These are phyloP conservation scores for Saccharomyces kudriavzevii DNA, from an alignment of 805 yeast species.

Conservation along the genomic window DNA sequence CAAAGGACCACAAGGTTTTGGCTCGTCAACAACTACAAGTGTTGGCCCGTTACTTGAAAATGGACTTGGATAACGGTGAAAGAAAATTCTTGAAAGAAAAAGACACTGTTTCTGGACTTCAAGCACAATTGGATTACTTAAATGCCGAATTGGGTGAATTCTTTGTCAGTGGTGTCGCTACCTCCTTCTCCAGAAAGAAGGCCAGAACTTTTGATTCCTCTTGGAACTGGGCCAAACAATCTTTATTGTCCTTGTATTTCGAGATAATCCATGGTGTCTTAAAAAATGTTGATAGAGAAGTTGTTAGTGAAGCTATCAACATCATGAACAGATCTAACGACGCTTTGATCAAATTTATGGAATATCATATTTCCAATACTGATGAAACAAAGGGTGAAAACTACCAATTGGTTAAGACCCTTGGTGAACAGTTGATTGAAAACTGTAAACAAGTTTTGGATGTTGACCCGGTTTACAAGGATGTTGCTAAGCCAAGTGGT, in stretches of 20 bases:
- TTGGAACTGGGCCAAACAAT: slow-evolving; percentile 99
- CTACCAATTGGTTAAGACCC: slow-evolving; percentile 77
- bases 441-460: slow-evolving; percentile 83
- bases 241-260: slow-evolving; percentile 83
- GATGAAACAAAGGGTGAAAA: slow-evolving; percentile 79
- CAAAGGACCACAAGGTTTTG: slow-evolving; percentile 40
- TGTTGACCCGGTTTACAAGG: slow-evolving; percentile 87
- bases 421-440: slow-evolving; percentile 90
- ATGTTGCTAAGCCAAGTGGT: slow-evolving; percentile 88
- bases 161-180: slow-evolving; percentile 85
- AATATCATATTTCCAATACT: slow-evolving; percentile 61
- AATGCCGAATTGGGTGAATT: slow-evolving; percentile 76
- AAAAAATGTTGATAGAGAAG: slow-evolving; percentile 87
- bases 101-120: slow-evolving; percentile 75
- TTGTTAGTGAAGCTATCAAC: slow-evolving; percentile 90
- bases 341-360: slow-evolving; percentile 91
- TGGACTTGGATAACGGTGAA: slow-evolving; percentile 86
- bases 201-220: slow-evolving; percentile 95
- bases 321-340: slow-evolving; percentile 97
- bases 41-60: slow-evolving; percentile 87
- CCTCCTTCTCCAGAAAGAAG: slow-evolving; percentile 83
- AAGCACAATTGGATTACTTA: slow-evolving; percentile 79
- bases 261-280: slow-evolving; percentile 94
- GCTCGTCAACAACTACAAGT: slow-evolving; percentile 67
- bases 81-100: slow-evolving; percentile 69